Evolutionary conservation across 352 stramenopile species (phyloP).

Genomic region (Discostella stelligera): DNA sequence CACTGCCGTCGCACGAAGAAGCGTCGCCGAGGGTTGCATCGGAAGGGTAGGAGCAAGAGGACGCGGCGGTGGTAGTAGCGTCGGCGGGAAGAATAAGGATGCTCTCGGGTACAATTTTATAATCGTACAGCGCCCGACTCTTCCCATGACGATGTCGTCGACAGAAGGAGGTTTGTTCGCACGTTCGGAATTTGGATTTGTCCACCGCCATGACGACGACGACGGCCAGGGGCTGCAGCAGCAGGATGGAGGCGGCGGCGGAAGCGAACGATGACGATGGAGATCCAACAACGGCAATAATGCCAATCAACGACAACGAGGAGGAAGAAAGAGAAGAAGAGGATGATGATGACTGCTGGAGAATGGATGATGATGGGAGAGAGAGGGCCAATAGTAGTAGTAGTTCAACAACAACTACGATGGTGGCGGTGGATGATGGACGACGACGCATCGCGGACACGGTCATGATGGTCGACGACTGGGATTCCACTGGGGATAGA

Average conservation of each 20-base stretch:
- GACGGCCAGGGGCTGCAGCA: neutral
- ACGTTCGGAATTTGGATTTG: conserved; percentile 97
- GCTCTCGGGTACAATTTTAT: conserved; percentile 58
- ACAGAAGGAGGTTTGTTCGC: conserved; percentile 97
- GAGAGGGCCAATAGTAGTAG: too few relatives aligned
- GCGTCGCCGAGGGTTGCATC: neutral
- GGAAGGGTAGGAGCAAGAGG: neutral
- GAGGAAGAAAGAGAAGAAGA: too few relatives aligned
- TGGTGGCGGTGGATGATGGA: too few relatives aligned
- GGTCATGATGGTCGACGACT: too few relatives aligned
- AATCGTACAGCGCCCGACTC: conserved; percentile 63
- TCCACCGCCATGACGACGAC: conserved; percentile 86
- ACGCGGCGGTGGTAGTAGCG: too few relatives aligned
- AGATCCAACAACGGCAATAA: neutral
- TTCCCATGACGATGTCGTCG: conserved; percentile 82
- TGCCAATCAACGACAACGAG: neutral
- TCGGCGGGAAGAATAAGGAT: too few relatives aligned
- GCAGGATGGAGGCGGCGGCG: conserved; percentile 8
- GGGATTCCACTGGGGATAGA: too few relatives aligned
- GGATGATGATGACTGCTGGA: too few relatives aligned
- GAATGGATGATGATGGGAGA: too few relatives aligned
- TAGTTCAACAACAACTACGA: too few relatives aligned
- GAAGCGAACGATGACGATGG: neutral
- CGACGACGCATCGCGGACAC: too few relatives aligned
- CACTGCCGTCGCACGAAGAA: neutral